Base-by-base conservation (phyloP, 306 rosid species). In the Inga oerstediana region DNA sequence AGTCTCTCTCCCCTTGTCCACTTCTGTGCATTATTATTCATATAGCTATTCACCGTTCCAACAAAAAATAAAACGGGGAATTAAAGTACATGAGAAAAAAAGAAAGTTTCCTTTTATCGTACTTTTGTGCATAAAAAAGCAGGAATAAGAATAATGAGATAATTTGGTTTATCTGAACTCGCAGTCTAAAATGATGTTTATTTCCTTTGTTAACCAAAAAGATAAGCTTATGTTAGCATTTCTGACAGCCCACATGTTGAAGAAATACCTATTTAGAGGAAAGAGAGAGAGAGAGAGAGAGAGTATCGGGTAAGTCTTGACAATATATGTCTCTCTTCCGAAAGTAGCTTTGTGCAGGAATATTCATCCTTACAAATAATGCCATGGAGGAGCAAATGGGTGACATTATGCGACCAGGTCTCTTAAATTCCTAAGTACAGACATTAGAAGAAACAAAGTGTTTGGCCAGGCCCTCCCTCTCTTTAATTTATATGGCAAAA, bases 331-430 rank as follows among this genome's bases (percentile, higher is more conserved):
- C 51, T 69, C 32, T 69, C 74, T 37, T 41, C 32, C 12, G 37
- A 58, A 72, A 67, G 81, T 48, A 34, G 66, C 65, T 68, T 48
- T 75, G 66, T 48, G 71, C 70, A 75, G 89, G 88, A 89, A 89
- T 87, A 87, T 84, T 92, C 93, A 84, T 59, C 22, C 70, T 61
- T 15, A 15, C 64, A 68, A 22, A 44, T 37, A 83, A 84, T 45
- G 92, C 89, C 91, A 83, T 39, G 70, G 79, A 87, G 81, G 82
- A 85, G 81, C 58, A 84, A 78, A 86, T 52, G 69, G 13, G 77
- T 45, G 35, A 75, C 82, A 82, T 64, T 76, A 49, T 84, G 41
- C 16, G 72, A 80, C 41, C 70, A 79, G 44, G 14, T 24, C 61
- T 73, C 34, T 83, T 56, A 58, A 82, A 75, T 58, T 85, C 74